Evolutionary conservation across 371 early-diverging fungal genomes (phyloP).

Genomic region (Rhizomucor pusillus): DNA sequence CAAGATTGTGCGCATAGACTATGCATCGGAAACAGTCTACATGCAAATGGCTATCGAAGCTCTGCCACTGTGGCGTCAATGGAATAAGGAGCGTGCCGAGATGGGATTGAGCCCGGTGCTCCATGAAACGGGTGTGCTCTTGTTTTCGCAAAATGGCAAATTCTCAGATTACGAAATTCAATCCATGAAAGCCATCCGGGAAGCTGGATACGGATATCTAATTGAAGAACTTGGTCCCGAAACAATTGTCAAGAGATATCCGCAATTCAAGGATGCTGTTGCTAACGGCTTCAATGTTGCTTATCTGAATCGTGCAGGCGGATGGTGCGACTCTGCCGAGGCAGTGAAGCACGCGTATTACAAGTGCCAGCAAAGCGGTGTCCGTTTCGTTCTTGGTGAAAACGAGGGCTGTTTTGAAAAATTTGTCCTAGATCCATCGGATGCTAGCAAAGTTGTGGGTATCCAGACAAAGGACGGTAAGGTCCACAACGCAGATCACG

Average conservation of each 20-base stretch:
- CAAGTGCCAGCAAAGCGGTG: constrained; percentile 33
- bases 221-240: constrained; percentile 30
- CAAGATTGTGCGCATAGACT: constrained; percentile 52
- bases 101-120: constrained; percentile 26
- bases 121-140: constrained; percentile 41
- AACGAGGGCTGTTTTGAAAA: constrained; percentile 27
- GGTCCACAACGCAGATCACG: constrained; percentile 31
- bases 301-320: constrained; percentile 34
- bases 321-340: constrained; percentile 40
- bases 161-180: constrained; percentile 29
- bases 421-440: constrained; percentile 13
- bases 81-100: constrained; percentile 45
- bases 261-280: constrained; percentile 29
- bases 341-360: constrained; percentile 29
- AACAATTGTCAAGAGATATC: constrained; percentile 26
- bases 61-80: constrained; percentile 44
- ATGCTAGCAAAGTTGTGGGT: constrained; percentile 25
- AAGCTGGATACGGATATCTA: constrained; percentile 32
- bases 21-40: constrained; percentile 37
- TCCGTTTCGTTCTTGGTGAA: constrained; percentile 34
- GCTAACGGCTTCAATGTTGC: constrained; percentile 26
- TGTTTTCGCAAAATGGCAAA: constrained; percentile 25
- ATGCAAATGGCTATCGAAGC: constrained; percentile 40
- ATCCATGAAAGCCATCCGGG: constrained; percentile 31
- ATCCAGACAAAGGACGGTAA: constrained; percentile 40